Evolutionary conservation across 2,329 filamentous ascomycete genomes (phyloP), one percentile per base, ranked within the genome.

Genomic region (Gnomoniopsis smithogilvyi): DNA sequence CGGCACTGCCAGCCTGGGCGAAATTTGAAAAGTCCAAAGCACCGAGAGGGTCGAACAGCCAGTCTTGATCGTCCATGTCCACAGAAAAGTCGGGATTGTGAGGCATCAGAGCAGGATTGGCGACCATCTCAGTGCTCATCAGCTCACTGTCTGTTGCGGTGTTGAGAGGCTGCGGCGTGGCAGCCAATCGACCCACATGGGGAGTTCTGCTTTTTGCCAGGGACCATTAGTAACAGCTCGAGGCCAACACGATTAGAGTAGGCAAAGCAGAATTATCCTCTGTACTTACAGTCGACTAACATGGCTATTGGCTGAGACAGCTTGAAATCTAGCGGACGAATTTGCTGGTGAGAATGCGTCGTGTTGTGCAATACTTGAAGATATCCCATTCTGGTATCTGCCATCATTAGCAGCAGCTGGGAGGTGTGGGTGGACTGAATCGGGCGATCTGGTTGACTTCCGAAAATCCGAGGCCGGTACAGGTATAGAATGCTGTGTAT

Each of bases 11-110:
- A 51, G 56, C 55, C 55, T 65, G 60, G 7, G 62, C 63, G 47
- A 65, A 65, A 21, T 65, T 66, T 15, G 60, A 65, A n/a, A 66
- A 65, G 38, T 64, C 63, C 10, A 65, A 21, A 2, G 62, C 60
- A 14, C 58, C 58, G 17, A 65, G 62, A 48, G 63, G 64, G 22
- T 65, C 64, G 17, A 48, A 21, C 21, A 59, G 50, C 61, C 61
- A 62, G 21, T 58, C 58, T 30, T 62, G 38, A 17, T 51, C 54
- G n/a, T 48, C 38, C 3, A 63, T 12, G 15, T 48, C 45, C n/a
- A 33, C 46, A 6, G 46, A 24, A 1, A 53, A 15, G 7, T 54
- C 45, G 24, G 24, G 22, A 6, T 54, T 51, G 45, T 49, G 51
- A 33, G 61, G 38, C 8, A 54, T 33, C 1, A 55, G 46, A 14